These are phyloP conservation scores for Leishmania mexicana DNA, from an alignment of 208 protist genomes.

Conservation along the genomic window DNA sequence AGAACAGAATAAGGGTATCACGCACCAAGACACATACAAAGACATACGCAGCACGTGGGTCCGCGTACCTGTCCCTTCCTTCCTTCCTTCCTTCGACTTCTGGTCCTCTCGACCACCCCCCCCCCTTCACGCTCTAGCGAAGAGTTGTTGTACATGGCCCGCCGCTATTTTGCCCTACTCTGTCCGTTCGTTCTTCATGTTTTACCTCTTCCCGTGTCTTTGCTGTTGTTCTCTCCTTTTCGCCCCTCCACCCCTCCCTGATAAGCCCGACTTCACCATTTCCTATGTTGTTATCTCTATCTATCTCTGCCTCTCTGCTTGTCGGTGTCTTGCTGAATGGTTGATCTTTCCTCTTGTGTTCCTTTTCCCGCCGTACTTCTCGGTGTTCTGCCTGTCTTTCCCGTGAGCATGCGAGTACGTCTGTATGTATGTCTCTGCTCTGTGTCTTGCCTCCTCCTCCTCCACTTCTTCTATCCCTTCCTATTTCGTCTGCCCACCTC, in stretches of 20 bases:
- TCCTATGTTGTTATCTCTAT: background rate
- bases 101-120: background rate
- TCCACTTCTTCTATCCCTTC: background rate
- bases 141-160: background rate
- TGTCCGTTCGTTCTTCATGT: background rate
- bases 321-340: background rate
- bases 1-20: background rate
- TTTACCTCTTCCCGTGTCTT: conserved; percentile 6
- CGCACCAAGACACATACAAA: background rate
- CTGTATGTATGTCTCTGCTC: background rate
- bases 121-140: background rate
- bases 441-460: background rate
- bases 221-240: conserved; percentile 2
- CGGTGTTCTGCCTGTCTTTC: background rate
- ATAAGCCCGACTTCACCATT: background rate
- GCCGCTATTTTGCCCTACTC: background rate
- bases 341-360: background rate
- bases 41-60: background rate
- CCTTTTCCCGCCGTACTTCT: background rate
- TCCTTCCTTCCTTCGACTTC: background rate
- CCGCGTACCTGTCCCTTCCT: background rate
- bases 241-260: background rate
- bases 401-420: background rate
- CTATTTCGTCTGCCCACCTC: background rate
- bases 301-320: background rate